Evolutionary conservation across 768 basidiomycete species (phyloP).

Genomic region (Tricholoma sp.): DNA sequence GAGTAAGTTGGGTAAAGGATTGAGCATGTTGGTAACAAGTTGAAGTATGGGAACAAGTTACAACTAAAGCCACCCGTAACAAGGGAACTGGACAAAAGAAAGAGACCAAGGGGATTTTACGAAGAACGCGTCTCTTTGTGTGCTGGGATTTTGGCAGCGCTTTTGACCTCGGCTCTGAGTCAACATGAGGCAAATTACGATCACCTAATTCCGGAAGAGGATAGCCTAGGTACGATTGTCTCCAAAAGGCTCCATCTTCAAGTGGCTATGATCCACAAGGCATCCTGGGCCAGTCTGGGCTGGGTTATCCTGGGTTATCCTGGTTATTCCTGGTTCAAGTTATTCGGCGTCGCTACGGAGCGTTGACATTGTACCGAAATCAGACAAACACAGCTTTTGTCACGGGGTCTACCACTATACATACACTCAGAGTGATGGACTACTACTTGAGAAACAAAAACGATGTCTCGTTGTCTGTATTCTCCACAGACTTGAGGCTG

Average conservation of each 20-base stretch:
- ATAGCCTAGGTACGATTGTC: neutral
- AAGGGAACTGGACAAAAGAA: slow-evolving; percentile 2
- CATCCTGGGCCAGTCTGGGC: no score
- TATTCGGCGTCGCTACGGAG: no score
- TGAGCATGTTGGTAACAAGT: neutral
- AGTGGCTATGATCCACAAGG: neutral
- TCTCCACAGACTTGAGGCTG: neutral
- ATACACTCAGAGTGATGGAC: no score
- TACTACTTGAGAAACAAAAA: slow-evolving; percentile 8
- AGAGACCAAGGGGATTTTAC: neutral
- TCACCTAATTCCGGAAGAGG: slow-evolving; percentile 4
- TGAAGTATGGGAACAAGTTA: no score
- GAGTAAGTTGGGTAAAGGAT: neutral
- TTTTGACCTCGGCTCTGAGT: slow-evolving; percentile 11
- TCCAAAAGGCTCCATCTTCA: neutral
- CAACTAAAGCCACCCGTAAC: no score
- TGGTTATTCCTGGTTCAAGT: no score
- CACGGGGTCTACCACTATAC: no score
- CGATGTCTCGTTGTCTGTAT: slow-evolving; percentile 7
- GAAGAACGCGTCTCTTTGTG: slow-evolving; percentile 9
- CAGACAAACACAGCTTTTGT: no score
- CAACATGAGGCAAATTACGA: slow-evolving; percentile 15
- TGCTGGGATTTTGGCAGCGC: slow-evolving; percentile 5
- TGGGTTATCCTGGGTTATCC: no score
- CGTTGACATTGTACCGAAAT: no score